Base-by-base conservation (phyloP, 1,139 yeast genomes). In the Pichia cactophila region DNA sequence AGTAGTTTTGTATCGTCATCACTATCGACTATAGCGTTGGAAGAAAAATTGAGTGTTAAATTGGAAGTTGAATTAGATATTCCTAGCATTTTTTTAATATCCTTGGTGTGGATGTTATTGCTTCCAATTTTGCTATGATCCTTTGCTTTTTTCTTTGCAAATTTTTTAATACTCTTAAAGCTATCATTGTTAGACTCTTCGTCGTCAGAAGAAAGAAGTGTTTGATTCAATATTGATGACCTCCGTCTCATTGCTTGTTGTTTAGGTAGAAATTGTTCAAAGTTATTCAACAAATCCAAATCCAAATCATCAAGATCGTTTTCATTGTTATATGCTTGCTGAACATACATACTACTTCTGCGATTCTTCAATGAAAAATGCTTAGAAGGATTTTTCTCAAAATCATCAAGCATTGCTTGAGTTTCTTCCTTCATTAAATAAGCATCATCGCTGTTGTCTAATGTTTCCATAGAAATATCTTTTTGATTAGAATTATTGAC, bases 361-460 rank as follows among this genome's bases (percentile, higher is more conserved):
- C 53, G 35, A 11, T 46, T 47, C 43, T 51, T 51, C 5, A 48
- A 37, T 6, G 33, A 10, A n/a, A 37, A 23, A n/a, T 45, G 38
- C 37, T 40, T 56, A 61, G 47, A 62, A 47, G n/a, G 66, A 56
- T 43, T 61, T 58, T 65, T 68, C 50, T 67, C 69, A 48, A 65
- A 70, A 51, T 70, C 69, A 50, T 70, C 69, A 3, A 73, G 66
- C 52, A 74, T 68, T 38, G 75, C 74, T 50, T 72, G 71, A 20
- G 76, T 76, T 55, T 74, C 80, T 51, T 70, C 71, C 49, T 68
- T 69, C 50, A 75, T 56, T 28, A 75, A 47, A 51, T 62, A 65
- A 40, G 62, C 62, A 43, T 60, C 61, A 40, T 62, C 62, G 4
- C 47, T 46, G 31, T 51, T 50, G 41, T 49, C 44, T 26, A 44